phyloP scores from a whole-genome alignment of 208 protist species.

The Balamuthia mandrillaris region DNA sequence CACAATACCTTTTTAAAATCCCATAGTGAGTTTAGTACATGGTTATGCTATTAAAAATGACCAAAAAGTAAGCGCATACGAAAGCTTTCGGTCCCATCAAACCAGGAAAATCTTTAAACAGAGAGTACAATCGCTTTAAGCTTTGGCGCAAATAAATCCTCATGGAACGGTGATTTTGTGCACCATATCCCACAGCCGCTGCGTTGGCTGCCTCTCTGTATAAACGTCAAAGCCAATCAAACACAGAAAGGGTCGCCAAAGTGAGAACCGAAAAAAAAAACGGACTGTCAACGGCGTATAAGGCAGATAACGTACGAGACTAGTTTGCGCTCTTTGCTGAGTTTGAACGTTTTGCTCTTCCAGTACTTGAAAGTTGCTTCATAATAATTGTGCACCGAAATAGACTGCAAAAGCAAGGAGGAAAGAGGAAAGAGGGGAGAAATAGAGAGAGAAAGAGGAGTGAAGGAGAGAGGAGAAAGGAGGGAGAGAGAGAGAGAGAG shows the following conservation, averaged over 20 bases:
- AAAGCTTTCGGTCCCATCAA: slow-evolving; percentile 1
- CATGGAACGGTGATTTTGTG: not conserved
- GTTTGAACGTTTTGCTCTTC: slow-evolving; percentile 23
- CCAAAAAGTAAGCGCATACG: not conserved
- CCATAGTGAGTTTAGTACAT: not conserved
- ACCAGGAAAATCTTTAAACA: slow-evolving; percentile 23
- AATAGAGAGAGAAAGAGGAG: not conserved
- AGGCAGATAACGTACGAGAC: not conserved
- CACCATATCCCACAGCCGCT: too few relatives aligned
- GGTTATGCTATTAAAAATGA: not conserved
- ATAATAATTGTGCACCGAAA: slow-evolving; percentile 22
- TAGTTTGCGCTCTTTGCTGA: slow-evolving; percentile 10
- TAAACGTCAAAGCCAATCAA: not conserved
- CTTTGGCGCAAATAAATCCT: slow-evolving; percentile 11
- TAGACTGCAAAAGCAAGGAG: not conserved
- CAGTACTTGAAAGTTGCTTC: not conserved
- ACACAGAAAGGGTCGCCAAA: not conserved
- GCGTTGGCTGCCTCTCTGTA: not conserved
- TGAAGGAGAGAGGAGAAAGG: not conserved
- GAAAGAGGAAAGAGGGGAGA: not conserved
- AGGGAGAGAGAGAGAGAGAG: not conserved
- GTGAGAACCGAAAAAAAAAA: not conserved
- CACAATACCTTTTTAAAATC: not conserved
- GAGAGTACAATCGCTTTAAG: not conserved
- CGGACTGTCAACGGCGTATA: not conserved